Evolutionary conservation across 306 rosid species (phyloP).

Genomic region (Citrullus colocynthis): DNA sequence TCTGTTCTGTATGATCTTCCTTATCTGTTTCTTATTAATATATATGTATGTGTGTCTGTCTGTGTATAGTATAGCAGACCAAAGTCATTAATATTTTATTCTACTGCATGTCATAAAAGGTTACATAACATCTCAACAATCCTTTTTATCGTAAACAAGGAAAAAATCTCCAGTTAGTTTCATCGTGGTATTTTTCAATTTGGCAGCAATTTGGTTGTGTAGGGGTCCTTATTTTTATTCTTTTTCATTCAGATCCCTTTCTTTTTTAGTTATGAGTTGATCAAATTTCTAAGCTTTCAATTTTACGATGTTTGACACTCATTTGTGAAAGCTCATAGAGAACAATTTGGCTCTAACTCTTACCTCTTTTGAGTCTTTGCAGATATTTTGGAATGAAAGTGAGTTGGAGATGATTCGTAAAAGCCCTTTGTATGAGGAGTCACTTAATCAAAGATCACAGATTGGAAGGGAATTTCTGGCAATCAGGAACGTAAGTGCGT

Average conservation of each 20-base stretch:
- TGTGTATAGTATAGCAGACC: not conserved
- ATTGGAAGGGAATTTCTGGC: conserved; percentile 43
- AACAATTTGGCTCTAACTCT: not conserved
- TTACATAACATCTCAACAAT: not conserved
- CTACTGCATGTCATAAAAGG: not conserved
- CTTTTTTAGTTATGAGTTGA: not conserved
- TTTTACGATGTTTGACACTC: not conserved
- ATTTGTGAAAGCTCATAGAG: not conserved
- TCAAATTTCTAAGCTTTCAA: not conserved
- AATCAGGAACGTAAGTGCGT: conserved; percentile 29
- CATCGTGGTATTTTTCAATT: not conserved
- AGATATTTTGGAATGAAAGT: conserved; percentile 59
- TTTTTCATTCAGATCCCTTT: not conserved
- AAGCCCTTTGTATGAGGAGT: conserved; percentile 52
- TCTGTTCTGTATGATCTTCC: not conserved
- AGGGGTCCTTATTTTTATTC: not conserved
- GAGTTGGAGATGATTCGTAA: conserved; percentile 67
- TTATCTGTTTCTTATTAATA: too few species aligned
- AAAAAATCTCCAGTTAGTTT: not conserved
- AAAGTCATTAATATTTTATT: not conserved
- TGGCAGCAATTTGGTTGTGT: not conserved
- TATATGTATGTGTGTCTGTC: too few species aligned
- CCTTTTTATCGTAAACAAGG: not conserved
- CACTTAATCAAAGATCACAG: conserved; percentile 42
- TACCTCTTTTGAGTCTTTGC: conserved; percentile 7